Conservation (phyloP, 352 stramenopile species). For the Phytophthora litchii region DNA sequence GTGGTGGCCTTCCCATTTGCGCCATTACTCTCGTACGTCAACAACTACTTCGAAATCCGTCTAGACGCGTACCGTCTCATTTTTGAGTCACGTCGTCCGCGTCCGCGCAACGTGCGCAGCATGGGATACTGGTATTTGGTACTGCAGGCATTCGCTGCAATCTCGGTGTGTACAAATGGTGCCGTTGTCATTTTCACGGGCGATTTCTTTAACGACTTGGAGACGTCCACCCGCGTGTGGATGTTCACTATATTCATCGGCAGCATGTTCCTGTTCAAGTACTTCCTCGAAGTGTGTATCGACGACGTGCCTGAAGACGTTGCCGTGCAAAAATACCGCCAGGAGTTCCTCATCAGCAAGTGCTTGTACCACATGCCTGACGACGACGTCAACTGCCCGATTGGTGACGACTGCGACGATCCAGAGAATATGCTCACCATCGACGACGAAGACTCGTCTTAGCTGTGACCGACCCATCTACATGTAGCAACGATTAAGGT, state of each 20-base stretch:
- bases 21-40: slow-evolving; percentile 90
- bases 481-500: slow-evolving; percentile 5
- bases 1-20: slow-evolving; percentile 94
- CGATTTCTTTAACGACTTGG: slow-evolving; percentile 72
- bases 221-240: slow-evolving; percentile 67
- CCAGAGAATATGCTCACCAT: slow-evolving; percentile 58
- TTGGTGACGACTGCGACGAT: slow-evolving; percentile 39
- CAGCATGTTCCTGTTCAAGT: slow-evolving; percentile 87
- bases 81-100: slow-evolving; percentile 78
- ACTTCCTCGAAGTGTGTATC: slow-evolving; percentile 74
- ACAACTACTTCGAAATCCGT: slow-evolving; percentile 94
- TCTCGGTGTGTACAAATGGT: slow-evolving; percentile 93
- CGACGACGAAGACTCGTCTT: slow-evolving; percentile 59
- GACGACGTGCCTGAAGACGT: slow-evolving; percentile 78
- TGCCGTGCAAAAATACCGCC: slow-evolving; percentile 70
- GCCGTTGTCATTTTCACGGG: slow-evolving; percentile 93
- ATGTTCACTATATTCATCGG: slow-evolving; percentile 83
- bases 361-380: slow-evolving; percentile 85
- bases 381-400: slow-evolving; percentile 57
- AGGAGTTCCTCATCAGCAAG: slow-evolving; percentile 89
- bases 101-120: slow-evolving; percentile 79
- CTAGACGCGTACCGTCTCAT: slow-evolving; percentile 89
- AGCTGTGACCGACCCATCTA: slow-evolving; percentile 12
- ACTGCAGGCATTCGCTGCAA: slow-evolving; percentile 88
- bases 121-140: slow-evolving; percentile 95